Conservation (phyloP, 345 rosid species). For the Dimocarpus longan region DNA sequence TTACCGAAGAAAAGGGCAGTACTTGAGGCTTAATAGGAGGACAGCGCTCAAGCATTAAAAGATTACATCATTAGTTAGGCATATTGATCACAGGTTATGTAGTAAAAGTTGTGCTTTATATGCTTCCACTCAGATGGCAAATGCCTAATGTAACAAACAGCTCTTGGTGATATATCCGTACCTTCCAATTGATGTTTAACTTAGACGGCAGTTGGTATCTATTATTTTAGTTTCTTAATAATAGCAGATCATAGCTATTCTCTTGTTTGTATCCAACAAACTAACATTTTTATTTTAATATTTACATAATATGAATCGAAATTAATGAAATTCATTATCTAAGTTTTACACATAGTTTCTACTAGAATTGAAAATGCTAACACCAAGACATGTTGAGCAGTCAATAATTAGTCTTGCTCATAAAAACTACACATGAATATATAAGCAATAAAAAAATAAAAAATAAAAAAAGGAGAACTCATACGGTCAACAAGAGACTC, state of each 20-base stretch:
- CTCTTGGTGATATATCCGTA: not conserved
- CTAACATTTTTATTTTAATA: too few species aligned
- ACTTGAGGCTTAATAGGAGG: not conserved
- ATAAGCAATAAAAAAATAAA: not conserved
- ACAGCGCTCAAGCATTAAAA: not conserved
- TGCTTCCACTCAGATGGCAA: not conserved
- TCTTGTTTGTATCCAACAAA: too few species aligned
- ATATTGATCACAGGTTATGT: not conserved
- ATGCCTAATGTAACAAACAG: not conserved
- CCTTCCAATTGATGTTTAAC: not conserved
- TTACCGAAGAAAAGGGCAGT: not conserved
- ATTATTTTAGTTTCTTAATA: not conserved
- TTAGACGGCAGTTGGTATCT: not conserved
- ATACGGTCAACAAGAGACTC: constrained; percentile 85
- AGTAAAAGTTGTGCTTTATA: not conserved
- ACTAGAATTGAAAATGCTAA: not conserved
- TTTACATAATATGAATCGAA: too few species aligned
- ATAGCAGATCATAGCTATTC: not conserved
- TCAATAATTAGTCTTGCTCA: not conserved
- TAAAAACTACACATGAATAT: not conserved
- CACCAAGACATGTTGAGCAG: not conserved
- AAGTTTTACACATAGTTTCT: not conserved
- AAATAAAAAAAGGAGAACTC: constrained; percentile 4
- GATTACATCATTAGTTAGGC: not conserved
- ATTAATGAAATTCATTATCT: not conserved